phyloP scores from a whole-genome alignment of 805 yeast species.

The Pichia scutulata region DNA sequence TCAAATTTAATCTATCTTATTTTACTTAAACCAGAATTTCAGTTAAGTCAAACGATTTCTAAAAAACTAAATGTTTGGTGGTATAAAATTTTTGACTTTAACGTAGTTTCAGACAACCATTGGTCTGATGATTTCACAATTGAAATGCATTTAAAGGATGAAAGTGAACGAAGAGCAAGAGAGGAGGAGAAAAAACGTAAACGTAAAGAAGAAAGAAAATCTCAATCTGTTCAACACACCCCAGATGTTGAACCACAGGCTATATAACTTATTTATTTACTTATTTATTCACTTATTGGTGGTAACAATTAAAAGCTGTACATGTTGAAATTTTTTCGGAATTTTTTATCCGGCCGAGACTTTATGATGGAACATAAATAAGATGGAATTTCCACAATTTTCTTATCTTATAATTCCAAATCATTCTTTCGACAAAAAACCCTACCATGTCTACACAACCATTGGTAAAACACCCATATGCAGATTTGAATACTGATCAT shows the following conservation, averaged over 20 bases:
- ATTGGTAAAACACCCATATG: constrained; percentile 2
- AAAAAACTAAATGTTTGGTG: constrained; percentile 18
- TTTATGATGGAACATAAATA: background rate
- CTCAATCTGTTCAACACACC: background rate
- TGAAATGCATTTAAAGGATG: constrained; percentile 16
- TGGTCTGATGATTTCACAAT: constrained; percentile 23
- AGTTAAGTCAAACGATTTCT: constrained; percentile 9
- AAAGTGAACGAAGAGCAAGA: constrained; percentile 11
- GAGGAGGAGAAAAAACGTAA: constrained; percentile 35
- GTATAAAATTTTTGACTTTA: constrained; percentile 20
- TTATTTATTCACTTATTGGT: background rate
- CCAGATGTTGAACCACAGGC: constrained; percentile 1
- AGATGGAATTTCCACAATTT: background rate
- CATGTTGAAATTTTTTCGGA: too few relatives aligned
- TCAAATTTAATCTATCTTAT: constrained; percentile 27
- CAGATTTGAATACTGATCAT: constrained; percentile 13
- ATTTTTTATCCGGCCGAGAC: background rate
- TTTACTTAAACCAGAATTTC: constrained; percentile 31
- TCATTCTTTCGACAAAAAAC: background rate
- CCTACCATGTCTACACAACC: background rate
- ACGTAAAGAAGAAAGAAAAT: constrained; percentile 23
- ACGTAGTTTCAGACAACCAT: constrained; percentile 24
- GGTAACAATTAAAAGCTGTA: background rate
- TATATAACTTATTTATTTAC: background rate
- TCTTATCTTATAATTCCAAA: background rate